Conservation (phyloP, 1,139 yeast species). For the Hyphopichia wangnamkhiaoensis region DNA sequence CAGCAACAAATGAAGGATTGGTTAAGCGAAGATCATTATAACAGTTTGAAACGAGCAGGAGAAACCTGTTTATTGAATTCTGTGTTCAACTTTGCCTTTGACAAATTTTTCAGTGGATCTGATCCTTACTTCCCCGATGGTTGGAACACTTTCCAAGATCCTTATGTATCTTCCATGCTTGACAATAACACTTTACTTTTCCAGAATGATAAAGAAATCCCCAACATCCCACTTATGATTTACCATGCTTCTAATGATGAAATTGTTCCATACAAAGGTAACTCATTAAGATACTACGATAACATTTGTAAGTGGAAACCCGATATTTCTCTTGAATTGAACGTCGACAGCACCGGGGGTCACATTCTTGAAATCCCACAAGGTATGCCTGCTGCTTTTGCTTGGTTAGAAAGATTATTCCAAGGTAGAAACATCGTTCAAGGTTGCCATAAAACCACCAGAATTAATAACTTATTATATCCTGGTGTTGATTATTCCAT, state of each 20-base stretch:
- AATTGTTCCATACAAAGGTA: constrained; percentile 18
- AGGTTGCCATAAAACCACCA: constrained; percentile 17
- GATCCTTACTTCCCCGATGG: constrained; percentile 15
- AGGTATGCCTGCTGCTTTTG: constrained; percentile 19
- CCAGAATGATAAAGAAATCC: constrained; percentile 12
- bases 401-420: constrained; percentile 17
- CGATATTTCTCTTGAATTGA: constrained; percentile 7
- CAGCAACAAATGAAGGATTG: constrained; percentile 6
- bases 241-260: constrained; percentile 20
- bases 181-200: constrained; percentile 23
- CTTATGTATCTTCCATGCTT: constrained; percentile 16
- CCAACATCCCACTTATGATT: constrained; percentile 21
- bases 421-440: constrained; percentile 12
- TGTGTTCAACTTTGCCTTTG: constrained; percentile 11
- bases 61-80: constrained; percentile 9
- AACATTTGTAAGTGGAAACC: constrained; percentile 26
- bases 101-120: constrained; percentile 18
- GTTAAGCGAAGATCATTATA: constrained; percentile 6
- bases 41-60: constrained; percentile 4
- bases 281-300: constrained; percentile 25
- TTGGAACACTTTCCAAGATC: constrained; percentile 14
- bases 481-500: constrained; percentile 2
- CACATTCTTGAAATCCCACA: constrained; percentile 15
- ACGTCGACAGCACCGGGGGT: constrained; percentile 10
- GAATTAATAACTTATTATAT: constrained; percentile 12